Conservation (phyloP, 495 filamentous ascomycete species). For the Chaetomium fimeti region DNA sequence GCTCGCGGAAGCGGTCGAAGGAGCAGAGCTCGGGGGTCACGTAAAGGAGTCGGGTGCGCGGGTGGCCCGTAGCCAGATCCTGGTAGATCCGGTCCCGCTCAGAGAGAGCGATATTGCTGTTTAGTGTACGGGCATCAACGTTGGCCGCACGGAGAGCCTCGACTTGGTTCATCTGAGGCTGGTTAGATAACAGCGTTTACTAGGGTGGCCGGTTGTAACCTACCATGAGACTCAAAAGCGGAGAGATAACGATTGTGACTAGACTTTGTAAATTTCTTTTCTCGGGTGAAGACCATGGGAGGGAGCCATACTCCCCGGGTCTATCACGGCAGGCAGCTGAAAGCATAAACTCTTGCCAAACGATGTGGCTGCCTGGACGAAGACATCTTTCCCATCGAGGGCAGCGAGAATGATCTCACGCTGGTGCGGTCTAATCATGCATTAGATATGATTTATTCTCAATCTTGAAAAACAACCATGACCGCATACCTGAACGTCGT, state of each 20-base stretch:
- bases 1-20: slow-evolving; percentile 71
- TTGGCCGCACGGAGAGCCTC: slow-evolving; percentile 69
- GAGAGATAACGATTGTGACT: slow-evolving; percentile 91
- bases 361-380: slow-evolving; percentile 92
- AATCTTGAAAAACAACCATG: not conserved
- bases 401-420: slow-evolving; percentile 81
- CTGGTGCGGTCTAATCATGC: slow-evolving; percentile 65
- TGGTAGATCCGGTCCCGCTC: slow-evolving; percentile 68
- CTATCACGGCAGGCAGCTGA: slow-evolving; percentile 85
- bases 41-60: slow-evolving; percentile 78
- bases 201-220: slow-evolving; percentile 18
- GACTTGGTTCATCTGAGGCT: slow-evolving; percentile 83
- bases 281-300: no score
- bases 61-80: slow-evolving; percentile 85
- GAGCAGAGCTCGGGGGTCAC: slow-evolving; percentile 90
- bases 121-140: slow-evolving; percentile 79
- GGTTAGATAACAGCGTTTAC: not conserved
- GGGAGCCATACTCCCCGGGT: slow-evolving; percentile 68
- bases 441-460: not conserved
- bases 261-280: not conserved
- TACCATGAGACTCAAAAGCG: slow-evolving; percentile 88
- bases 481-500: slow-evolving; percentile 60
- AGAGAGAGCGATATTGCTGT: slow-evolving; percentile 66
- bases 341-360: slow-evolving; percentile 96
- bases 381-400: slow-evolving; percentile 84